Percentiles rank a stretch among this genome's conserved stretches.
phyloP scores from a whole-genome alignment of 1,284 basidiomycete species.

The Ganoderma resinaceum region DNA sequence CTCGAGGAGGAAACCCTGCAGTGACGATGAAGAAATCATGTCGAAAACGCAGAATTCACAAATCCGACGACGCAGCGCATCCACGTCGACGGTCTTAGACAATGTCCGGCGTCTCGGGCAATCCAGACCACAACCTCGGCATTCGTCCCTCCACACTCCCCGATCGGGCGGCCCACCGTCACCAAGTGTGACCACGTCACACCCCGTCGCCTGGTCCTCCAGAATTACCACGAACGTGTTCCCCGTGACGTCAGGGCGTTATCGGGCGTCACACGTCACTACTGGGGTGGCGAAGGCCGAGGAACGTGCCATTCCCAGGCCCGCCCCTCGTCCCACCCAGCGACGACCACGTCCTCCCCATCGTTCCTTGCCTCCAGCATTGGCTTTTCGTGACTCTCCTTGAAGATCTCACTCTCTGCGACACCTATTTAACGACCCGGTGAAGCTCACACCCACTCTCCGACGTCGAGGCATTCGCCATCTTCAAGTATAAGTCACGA shows the following conservation, averaged over 20 bases:
- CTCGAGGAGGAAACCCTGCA: conserved; percentile 8
- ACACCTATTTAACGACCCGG: conserved; percentile 20
- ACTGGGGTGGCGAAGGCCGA: conserved; percentile 27
- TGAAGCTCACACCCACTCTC: conserved; percentile 2
- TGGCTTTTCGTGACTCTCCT: conserved; percentile 28
- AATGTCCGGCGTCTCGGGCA: neutral
- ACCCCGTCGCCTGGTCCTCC: neutral
- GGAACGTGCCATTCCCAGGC: conserved; percentile 31
- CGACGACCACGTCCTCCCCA: conserved; percentile 31
- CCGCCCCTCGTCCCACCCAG: conserved; percentile 30
- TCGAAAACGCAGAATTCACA: neutral
- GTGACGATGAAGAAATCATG: neutral
- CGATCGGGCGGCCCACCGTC: neutral
- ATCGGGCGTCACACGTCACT: conserved; percentile 30
- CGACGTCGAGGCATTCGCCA: conserved; percentile 31
- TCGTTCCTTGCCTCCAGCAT: conserved; percentile 30
- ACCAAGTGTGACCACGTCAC: conserved; percentile 13
- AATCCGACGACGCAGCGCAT: conserved; percentile 1
- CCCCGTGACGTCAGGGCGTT: conserved; percentile 27
- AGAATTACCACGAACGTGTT: neutral
- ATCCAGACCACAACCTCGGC: neutral
- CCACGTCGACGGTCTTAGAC: neutral
- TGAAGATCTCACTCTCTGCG: conserved; percentile 27
- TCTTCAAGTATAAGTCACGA: conserved; percentile 30
- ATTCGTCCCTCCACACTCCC: neutral